Base-by-base conservation (phyloP, 148 eudicot genomes). In the Fagopyrum esculentum region DNA sequence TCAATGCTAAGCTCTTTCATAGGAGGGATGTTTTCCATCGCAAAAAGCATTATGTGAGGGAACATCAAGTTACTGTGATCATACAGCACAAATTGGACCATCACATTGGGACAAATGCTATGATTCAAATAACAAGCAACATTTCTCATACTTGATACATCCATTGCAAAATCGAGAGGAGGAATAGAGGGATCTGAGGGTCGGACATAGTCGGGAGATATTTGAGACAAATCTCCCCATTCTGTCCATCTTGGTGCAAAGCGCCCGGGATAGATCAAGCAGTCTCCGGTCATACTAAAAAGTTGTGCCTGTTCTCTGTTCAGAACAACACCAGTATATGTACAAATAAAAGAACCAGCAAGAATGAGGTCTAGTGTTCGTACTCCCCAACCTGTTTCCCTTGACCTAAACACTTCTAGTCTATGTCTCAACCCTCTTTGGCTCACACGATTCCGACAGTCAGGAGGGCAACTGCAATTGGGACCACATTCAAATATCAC, bases 321-420 rank as follows among this genome's bases (percentile, higher is more conserved):
- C 48, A 93, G 90, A 77, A 85, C 88, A 78, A 93, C 86, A 44
- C 98, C 98, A 3, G 98, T 80, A 77, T 81, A 93, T 73, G 91
- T 97, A 64, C 97, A 93, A 30, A 95, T 89, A 79, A 95, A 95
- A 69, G 90, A 79, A 51, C 98, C 97, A 52, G 97, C 97, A 79
- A 80, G 96, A 64, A 95, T 89, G 78, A 92, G 78, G 60, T 95
- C 92, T 69, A 95, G 79, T 0, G 96, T 92, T 78, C 97, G 84
- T 79, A 95, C 89, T 71, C 92, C 98, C 98, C 97, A 95, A 57
- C 88, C 85, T 1, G 92, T 89, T 80, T 95, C 97, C 79, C 81
- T 84, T 0, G 98, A 92, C 84, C 97, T 82, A 83, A 90, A 92
- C 47, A 95, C 92, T 81, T 95, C 98, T 80, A 95, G 83, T 29